Percentiles rank a stretch among this genome's conserved stretches.
Conservation (phyloP, 345 rosid species). For the Mangifera indica region DNA sequence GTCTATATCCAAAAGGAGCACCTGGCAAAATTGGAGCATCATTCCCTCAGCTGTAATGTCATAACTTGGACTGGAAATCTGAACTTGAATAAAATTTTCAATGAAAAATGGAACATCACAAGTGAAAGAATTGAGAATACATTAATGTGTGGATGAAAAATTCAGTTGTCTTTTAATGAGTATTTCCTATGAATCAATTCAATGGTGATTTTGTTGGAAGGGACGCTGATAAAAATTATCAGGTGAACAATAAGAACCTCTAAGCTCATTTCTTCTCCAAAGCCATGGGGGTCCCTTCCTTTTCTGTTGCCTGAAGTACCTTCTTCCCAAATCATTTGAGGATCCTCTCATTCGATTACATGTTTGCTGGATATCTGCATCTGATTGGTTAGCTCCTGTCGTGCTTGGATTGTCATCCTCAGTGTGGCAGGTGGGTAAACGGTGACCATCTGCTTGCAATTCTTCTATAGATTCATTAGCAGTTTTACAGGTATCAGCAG, state of each 20-base stretch:
- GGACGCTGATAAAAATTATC: slow-evolving; percentile 44
- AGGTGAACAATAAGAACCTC: slow-evolving; percentile 33
- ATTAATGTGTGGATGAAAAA: slow-evolving; percentile 35
- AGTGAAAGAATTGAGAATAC: slow-evolving; percentile 56
- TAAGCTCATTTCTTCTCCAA: slow-evolving; percentile 39
- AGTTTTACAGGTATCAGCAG: slow-evolving; percentile 25
- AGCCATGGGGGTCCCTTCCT: slow-evolving; percentile 59
- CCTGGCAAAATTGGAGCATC: slow-evolving; percentile 1
- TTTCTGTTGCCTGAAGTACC: slow-evolving; percentile 83
- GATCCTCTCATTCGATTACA: slow-evolving; percentile 51
- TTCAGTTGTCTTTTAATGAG: slow-evolving; percentile 31
- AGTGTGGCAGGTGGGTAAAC: slow-evolving; percentile 20
- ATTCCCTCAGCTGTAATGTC: slow-evolving; percentile 9
- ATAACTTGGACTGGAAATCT: slow-evolving; percentile 15
- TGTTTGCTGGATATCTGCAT: slow-evolving; percentile 32
- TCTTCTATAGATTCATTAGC: slow-evolving; percentile 18
- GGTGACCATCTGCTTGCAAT: slow-evolving; percentile 17
- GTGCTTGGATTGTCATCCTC: slow-evolving; percentile 40
- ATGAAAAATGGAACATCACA: slow-evolving; percentile 21
- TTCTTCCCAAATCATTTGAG: slow-evolving; percentile 60
- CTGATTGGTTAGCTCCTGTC: slow-evolving; percentile 29
- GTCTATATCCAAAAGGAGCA: neutral
- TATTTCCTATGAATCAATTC: slow-evolving; percentile 38
- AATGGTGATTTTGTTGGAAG: slow-evolving; percentile 41
- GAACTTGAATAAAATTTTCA: slow-evolving; percentile 34